Evolutionary conservation across 495 filamentous ascomycete genomes (phyloP).

Genomic region (Aspergillus baeticus): DNA sequence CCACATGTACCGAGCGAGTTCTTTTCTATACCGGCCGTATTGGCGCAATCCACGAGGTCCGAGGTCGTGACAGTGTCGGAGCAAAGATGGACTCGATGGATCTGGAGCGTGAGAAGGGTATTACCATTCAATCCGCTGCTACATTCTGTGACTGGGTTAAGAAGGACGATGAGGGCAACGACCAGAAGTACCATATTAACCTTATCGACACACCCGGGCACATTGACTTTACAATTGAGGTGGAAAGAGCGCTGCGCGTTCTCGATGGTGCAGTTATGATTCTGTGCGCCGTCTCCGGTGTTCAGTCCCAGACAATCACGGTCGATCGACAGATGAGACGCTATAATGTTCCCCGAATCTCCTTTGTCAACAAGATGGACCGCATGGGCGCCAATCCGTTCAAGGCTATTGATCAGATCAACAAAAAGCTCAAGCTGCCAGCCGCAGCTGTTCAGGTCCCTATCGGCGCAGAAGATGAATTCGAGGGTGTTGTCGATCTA

Average conservation of each 20-base stretch:
- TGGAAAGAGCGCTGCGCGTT: constrained; percentile 93
- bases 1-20: constrained; percentile 93
- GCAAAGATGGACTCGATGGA: constrained; percentile 99
- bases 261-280: constrained; percentile 99
- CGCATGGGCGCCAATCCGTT: constrained; percentile 98
- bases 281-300: constrained; percentile 93
- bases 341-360: constrained; percentile 94
- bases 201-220: constrained; percentile 98
- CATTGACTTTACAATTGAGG: constrained; percentile 99
- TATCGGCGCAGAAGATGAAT: constrained; percentile 89
- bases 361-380: constrained; percentile 99
- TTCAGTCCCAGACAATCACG: constrained; percentile 97
- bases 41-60: constrained; percentile 95
- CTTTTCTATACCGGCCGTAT: constrained; percentile 98
- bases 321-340: constrained; percentile 98
- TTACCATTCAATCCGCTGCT: constrained; percentile 97
- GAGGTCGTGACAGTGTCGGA: constrained; percentile 91
- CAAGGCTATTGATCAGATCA: constrained; percentile 97
- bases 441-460: constrained; percentile 95
- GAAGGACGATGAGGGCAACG: constrained; percentile 65
- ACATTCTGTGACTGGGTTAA: constrained; percentile 99
- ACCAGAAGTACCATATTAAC: constrained; percentile 95
- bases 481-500: constrained; percentile 92
- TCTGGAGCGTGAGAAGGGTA: constrained; percentile 95
- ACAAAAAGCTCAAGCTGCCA: constrained; percentile 85